Conservation (phyloP, 2,329 filamentous ascomycete genomes). For the Ceratocystis alfenasii region DNA sequence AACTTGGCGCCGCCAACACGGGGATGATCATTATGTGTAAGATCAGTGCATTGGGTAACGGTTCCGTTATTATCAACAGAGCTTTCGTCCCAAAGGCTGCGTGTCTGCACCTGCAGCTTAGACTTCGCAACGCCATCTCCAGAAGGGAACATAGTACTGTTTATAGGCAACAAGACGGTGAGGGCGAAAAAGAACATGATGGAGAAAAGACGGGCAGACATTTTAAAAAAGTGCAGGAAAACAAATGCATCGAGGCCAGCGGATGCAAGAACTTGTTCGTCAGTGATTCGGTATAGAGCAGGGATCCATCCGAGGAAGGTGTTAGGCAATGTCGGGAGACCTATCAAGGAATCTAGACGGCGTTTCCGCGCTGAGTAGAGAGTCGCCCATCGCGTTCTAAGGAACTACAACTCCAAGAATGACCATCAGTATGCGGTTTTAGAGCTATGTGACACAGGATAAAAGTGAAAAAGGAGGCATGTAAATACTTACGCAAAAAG, state of each 20-base stretch:
- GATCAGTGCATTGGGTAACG: slow-evolving; percentile 25
- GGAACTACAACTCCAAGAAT: slow-evolving; percentile 41
- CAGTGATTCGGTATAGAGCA: slow-evolving; percentile 68
- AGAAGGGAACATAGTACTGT: slow-evolving; percentile 46
- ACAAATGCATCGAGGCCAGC: slow-evolving; percentile 93
- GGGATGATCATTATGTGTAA: slow-evolving; percentile 26
- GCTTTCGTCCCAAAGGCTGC: slow-evolving; percentile 2
- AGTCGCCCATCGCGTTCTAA: slow-evolving; percentile 82
- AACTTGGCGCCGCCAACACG: slow-evolving; percentile 22
- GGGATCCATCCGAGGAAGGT: slow-evolving; percentile 90
- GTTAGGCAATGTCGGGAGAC: slow-evolving; percentile 68
- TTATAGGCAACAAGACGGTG: slow-evolving; percentile 73
- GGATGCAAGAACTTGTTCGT: slow-evolving; percentile 78
- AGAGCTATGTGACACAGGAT: slow-evolving; percentile 4
- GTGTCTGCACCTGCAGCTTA: slow-evolving; percentile 5
- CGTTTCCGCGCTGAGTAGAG: slow-evolving; percentile 84
- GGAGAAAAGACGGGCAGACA: slow-evolving; percentile 74
- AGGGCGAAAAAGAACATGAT: slow-evolving; percentile 72
- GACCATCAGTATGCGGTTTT: slow-evolving; percentile 9
- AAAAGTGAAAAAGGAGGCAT: neutral
- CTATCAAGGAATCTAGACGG: slow-evolving; percentile 46
- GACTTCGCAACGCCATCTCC: slow-evolving; percentile 13
- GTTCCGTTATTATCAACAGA: slow-evolving; percentile 20
- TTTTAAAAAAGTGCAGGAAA: slow-evolving; percentile 90
- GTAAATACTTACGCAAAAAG: slow-evolving; percentile 54